Percentiles rank a stretch among this genome's conserved stretches.
These are phyloP conservation scores for Pichiaceae sp. DNA, from an alignment of 1,139 yeast species.

Conservation along the genomic window DNA sequence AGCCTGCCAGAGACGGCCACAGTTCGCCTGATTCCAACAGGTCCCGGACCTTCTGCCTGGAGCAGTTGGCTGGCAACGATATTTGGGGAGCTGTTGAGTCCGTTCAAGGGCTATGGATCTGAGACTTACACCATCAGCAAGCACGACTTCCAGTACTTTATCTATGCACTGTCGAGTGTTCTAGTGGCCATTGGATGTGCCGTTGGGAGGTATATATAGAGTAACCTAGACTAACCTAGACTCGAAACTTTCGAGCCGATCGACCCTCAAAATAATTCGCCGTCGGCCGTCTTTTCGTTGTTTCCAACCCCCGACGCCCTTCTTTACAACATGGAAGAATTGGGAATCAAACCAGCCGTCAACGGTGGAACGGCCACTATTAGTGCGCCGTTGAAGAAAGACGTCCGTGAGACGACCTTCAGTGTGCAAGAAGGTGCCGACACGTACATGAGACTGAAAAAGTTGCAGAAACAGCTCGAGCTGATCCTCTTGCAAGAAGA, in stretches of 20 bases:
- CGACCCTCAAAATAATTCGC: no score
- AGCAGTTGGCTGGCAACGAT: conserved; percentile 1
- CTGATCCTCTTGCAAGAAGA: conserved; percentile 83
- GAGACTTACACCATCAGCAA: conserved; percentile 4
- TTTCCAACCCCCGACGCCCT: not conserved
- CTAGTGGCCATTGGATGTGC: conserved; percentile 6
- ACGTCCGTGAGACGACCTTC: not conserved
- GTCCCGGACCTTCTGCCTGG: not conserved
- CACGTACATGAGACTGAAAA: conserved; percentile 76
- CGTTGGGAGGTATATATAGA: conserved; percentile 3
- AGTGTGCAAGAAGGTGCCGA: conserved; percentile 30
- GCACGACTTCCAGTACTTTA: conserved; percentile 5
- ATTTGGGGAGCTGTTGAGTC: conserved; percentile 1
- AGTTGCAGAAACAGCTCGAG: conserved; percentile 83
- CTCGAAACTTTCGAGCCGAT: no score
- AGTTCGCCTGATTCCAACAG: not conserved
- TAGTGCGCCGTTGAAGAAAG: conserved; percentile 2
- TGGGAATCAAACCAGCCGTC: conserved; percentile 38
- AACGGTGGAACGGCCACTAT: conserved; percentile 6
- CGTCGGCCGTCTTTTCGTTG: no score
- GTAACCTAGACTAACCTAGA: no score
- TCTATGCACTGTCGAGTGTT: conserved; percentile 5
- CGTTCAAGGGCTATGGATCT: conserved; percentile 1
- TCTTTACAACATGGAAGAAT: conserved; percentile 41
- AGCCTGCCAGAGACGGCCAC: not conserved